Base-by-base conservation (phyloP, 2,329 filamentous ascomycete species). In the Aphanoascus verrucosus region DNA sequence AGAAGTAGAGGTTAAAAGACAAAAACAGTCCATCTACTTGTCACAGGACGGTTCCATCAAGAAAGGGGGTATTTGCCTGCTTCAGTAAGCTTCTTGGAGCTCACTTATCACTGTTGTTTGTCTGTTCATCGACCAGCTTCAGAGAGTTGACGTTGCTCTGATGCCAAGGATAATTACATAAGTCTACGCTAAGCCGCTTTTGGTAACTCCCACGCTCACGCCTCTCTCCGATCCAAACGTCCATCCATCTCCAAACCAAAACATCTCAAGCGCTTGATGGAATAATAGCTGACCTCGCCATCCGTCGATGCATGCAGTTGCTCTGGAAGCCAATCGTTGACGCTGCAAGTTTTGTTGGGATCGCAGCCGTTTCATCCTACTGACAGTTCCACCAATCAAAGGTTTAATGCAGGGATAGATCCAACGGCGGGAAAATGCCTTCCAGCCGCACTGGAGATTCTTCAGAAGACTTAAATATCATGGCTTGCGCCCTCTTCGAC, bases 361-460 rank as follows among this genome's bases (percentile, higher is more conserved):
- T n/a, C 2, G 12, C 46, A 40, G 19, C 8, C 6, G 46, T 49
- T 49, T 49, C 46, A 49, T 49, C 19, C 15, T 40, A 2, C 34
- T 40, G 34, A 32, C 23, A 17, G 12, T 32, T 32, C 35, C 46
- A 17, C 46, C 46, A 49, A 49, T 49, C 46, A 49, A 31, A 49
- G 17, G 17, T 14, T 2, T 40, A 19, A 49, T 15, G 38, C 46
- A 40, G 32, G 46, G 46, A 15, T 49, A 40, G 46, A 49, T 49
- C 19, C 40, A 40, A 49, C 28, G 11, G 45, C 15, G 45, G 46
- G 35, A 49, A 38, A 14, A 28, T 28, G 7, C 4, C 35, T 49
- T 40, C n/a, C 46, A 49, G 46, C 46, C 46, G 46, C 46, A 41
- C 34, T 49, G 15, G 28, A 31, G 15, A 23, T 23, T 28, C 17